Base-by-base conservation (phyloP, 306 rosid genomes). In the Vicia villosa region DNA sequence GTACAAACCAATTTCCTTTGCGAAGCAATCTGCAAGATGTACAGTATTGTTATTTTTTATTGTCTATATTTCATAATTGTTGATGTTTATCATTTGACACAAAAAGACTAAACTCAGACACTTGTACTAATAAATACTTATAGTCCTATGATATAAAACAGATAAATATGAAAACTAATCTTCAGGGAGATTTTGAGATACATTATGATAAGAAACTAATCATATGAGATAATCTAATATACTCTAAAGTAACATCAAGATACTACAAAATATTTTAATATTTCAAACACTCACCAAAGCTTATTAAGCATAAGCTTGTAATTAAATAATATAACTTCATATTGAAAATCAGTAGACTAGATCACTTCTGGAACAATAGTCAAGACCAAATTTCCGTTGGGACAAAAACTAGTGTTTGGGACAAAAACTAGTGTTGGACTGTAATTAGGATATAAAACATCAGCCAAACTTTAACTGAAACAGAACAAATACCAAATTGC, bases 1-100 rank as follows among this genome's bases (percentile, higher is more conserved):
- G 99, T 61, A 91, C 62, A 76, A 91, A 95, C 99, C 97, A 95
- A 78, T 91, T 95, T 72, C 96, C 95, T 50, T 83, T 87, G 96
- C 95, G 80, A 62, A 95, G 99, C 96, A 89, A 89, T 74, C 99
- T 95, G 96, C 79, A 91, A 80, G 72, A 77, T 17, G 22, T 47
- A 73, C 15, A 59, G 59, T 22, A 47, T 40, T 78, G 52, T 65
- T 57, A 72, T 20, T 66, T 34, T 62, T 57, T 51, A 26, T 21
- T 30, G 62, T 51, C 51, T 58, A 51, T 22, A 62, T 47, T 63
- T 46, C 67, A 66, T 34, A 50, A 78, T 21, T 11, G 54, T 55
- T 24, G 61, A 13, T 55, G 61, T 24, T 55, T 26, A 26, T 55
- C 37, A 24, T 24, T 55, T 55, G 62, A 55, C 7, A 21, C 32